Conservation (phyloP, 129 eudicot genomes). For the Mikania micrantha region DNA sequence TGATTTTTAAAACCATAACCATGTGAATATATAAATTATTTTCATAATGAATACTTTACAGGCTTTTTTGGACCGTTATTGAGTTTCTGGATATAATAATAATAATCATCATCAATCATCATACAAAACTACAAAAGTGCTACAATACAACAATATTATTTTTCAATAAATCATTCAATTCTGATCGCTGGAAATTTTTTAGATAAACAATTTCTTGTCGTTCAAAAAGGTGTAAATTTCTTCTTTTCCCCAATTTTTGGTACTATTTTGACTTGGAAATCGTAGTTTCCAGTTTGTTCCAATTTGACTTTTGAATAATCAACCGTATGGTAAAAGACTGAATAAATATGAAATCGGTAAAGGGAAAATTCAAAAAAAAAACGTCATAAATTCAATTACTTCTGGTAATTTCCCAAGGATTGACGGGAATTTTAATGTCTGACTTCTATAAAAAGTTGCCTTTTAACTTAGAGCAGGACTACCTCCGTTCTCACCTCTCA, state of each 20-base stretch:
- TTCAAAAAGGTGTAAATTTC: neutral
- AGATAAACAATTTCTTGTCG: too few species aligned
- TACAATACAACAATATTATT: neutral
- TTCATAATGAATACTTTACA: slow-evolving; percentile 18
- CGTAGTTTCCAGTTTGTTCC: neutral
- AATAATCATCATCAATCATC: too few species aligned
- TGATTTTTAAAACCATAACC: slow-evolving; percentile 1
- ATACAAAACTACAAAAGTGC: too few species aligned
- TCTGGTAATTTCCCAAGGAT: slow-evolving; percentile 22
- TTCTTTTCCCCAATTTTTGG: neutral
- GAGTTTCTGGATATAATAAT: neutral
- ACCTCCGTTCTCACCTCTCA: neutral
- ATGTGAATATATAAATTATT: slow-evolving; percentile 6
- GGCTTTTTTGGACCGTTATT: slow-evolving; percentile 12
- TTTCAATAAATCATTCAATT: neutral
- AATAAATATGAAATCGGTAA: slow-evolving; percentile 22
- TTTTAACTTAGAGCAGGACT: slow-evolving; percentile 8
- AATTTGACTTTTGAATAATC: slow-evolving; percentile 18
- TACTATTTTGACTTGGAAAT: neutral
- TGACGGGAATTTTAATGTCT: slow-evolving; percentile 19
- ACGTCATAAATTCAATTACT: slow-evolving; percentile 12
- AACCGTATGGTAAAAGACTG: neutral
- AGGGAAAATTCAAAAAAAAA: too few species aligned
- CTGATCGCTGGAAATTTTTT: too few species aligned
- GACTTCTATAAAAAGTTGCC: slow-evolving; percentile 12